Conservation (phyloP, 148 eudicot genomes). For the Chenopodium formosanum region DNA sequence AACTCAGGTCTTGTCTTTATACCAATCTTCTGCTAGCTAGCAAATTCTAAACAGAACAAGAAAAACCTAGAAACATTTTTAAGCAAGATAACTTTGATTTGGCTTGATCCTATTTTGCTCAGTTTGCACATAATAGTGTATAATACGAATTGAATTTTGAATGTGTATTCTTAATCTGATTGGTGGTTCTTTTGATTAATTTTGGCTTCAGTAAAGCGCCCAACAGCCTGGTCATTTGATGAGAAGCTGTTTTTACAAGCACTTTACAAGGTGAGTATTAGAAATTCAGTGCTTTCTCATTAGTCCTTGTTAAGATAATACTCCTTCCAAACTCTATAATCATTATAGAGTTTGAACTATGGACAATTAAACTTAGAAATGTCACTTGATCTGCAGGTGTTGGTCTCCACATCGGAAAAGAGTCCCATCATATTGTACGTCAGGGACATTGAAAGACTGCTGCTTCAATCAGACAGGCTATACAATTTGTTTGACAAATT, state of each 20-base stretch:
- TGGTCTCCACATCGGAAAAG: slow-evolving; percentile 55
- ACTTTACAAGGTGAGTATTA: slow-evolving; percentile 64
- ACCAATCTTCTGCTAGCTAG: not conserved
- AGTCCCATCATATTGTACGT: slow-evolving; percentile 68
- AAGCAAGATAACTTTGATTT: not conserved
- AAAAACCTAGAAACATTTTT: not conserved
- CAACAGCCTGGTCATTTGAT: slow-evolving; percentile 65
- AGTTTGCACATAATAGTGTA: not conserved
- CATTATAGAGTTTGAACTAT: too few species aligned
- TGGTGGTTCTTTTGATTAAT: slow-evolving; percentile 11
- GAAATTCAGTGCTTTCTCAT: not conserved
- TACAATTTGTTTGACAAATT: slow-evolving; percentile 59
- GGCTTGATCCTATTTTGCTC: not conserved
- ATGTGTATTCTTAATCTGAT: slow-evolving; percentile 5
- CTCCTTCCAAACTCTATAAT: not conserved
- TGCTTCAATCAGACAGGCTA: slow-evolving; percentile 61
- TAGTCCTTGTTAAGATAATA: not conserved
- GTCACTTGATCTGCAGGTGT: slow-evolving; percentile 42
- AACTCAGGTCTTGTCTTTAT: slow-evolving; percentile 45
- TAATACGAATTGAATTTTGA: not conserved
- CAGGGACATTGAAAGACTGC: slow-evolving; percentile 66
- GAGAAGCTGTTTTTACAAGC: slow-evolving; percentile 75
- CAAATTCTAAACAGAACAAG: not conserved
- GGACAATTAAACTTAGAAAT: not conserved
- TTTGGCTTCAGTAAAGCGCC: slow-evolving; percentile 49